Base-by-base conservation (phyloP, 371 early-diverging fungal species). In the Actinomortierella wolfii region DNA sequence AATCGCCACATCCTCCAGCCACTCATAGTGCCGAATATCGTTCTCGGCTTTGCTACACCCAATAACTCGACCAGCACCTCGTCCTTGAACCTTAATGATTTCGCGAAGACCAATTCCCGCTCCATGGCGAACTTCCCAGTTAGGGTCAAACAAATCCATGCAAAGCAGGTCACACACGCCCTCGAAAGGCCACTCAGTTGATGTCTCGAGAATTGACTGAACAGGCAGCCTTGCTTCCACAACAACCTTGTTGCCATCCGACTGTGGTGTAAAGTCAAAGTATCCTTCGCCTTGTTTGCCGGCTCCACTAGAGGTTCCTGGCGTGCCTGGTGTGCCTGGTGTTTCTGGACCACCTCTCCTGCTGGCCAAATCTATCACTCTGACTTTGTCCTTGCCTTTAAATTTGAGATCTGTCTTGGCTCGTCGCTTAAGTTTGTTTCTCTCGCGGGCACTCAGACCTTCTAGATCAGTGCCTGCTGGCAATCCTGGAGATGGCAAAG, bases 111-210 rank as follows among this genome's bases (percentile, higher is more conserved):
- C 99, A 65, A 97, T 89, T 4, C 92, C 96, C 1, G 99, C 97
- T 29, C 99, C 99, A 65, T 98, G 99, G 7, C 99, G 86, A 20
- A 94, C 84, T 64, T 95, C 95, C 99, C 99, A 98, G n/a, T 78
- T 57, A 1, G 95, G 89, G 56, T 93, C 92, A 67, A 96, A 95
- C 43, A 98, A 81, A 76, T 97, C 95, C 66, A 94, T 81, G 62
- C 89, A 92, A 15, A 98, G 82, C 54, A 94, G 86, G 54, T 96
- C 96, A 61, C 93, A 94, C 0, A 97, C 79, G 50, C 90, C 88
- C 58, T 92, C 93, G 67, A 98, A 97, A 15, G 96, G 92, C 97
- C 97, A 97, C 63, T 92, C 92, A 34, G 74, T 75, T 2, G 78
- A 70, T n/a, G 83, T 80, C 9, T 70, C 81, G 49, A 80, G 56